Base-by-base conservation (phyloP, 257 asterid species). In the Capsicum baccatum region DNA sequence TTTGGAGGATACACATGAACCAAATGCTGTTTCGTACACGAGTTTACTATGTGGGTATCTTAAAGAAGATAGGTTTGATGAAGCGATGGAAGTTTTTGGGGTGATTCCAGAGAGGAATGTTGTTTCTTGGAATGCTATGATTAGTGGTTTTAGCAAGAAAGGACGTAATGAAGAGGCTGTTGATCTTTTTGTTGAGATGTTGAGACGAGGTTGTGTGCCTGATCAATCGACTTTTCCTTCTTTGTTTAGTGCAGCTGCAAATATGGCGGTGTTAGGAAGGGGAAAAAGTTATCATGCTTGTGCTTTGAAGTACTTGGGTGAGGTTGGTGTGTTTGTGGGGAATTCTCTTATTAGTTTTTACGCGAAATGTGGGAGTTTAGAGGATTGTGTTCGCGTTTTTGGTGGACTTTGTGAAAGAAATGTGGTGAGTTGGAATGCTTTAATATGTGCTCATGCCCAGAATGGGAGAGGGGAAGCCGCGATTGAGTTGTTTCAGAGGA, bases 361-460 rank as follows among this genome's bases (percentile, higher is more conserved):
- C 15, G 94, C 98, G 7, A 96, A 94, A 89, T 93, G 99, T 86
- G 99, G 99, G 52, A 86, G 90, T 87, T 93, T 91, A 93, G 96
- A 88, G 47, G 98, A 93, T 59, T 86, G 96, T 80, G 87, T 87
- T 5, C 21, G 87, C 79, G 89, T 82, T 3, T 94, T 96, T 60
- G 6, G 54, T 14, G 92, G 84, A 85, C 87, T 89, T 85, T 84
- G 37, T 0, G 88, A 87, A 47, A 89, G 86, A 76, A 93, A 91
- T 44, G 79, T 87, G n/a, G 94, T 95, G 13, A 91, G 97, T 33
- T 96, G 99, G 98, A 96, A 96, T 12, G 96, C 99, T 6, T 42
- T 93, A 78, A 89, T 94, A 17, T 95, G 95, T n/a, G 97, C 97
- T 21, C 89, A 85, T 71, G 99, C 98, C 9, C 97, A 93, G 87